Evolutionary conservation across 768 basidiomycete genomes (phyloP).

Genomic region (Candolleomyces eurysporus): DNA sequence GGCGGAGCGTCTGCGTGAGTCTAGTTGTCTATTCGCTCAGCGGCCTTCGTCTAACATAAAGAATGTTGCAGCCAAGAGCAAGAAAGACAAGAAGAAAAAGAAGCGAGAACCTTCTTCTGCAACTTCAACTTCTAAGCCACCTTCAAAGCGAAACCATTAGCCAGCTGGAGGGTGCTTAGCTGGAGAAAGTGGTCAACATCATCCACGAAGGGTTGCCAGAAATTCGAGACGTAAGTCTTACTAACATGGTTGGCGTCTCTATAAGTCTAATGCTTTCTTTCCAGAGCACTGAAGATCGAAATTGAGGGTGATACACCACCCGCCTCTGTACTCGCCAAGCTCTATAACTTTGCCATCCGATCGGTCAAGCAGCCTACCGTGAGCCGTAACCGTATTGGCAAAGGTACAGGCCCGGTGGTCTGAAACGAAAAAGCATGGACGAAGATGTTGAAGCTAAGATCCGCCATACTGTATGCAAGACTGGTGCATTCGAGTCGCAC

Average conservation of each 20-base stretch:
- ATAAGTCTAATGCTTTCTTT: conserved; percentile 13
- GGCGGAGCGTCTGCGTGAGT: conserved; percentile 67
- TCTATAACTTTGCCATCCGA: conserved; percentile 93
- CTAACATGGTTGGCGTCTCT: not conserved
- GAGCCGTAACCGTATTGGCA: conserved; percentile 63
- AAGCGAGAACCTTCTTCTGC: conserved; percentile 53
- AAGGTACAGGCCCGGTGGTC: conserved; percentile 82
- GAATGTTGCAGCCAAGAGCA: conserved; percentile 28
- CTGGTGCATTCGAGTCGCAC: no score
- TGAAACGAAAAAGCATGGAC: conserved; percentile 95
- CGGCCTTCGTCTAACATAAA: conserved; percentile 39
- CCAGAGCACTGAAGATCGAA: conserved; percentile 96
- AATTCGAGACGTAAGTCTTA: conserved; percentile 77
- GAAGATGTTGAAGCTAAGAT: conserved; percentile 97
- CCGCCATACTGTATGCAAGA: no score
- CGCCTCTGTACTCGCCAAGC: conserved; percentile 79
- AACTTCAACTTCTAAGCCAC: conserved; percentile 62
- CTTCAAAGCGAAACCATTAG: conserved; percentile 86
- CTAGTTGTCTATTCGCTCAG: conserved; percentile 9
- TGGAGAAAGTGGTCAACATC: conserved; percentile 91
- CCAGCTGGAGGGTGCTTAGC: conserved; percentile 74
- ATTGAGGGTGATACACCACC: conserved; percentile 95
- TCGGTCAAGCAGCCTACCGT: conserved; percentile 67
- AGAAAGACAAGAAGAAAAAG: conserved; percentile 63
- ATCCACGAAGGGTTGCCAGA: conserved; percentile 94